phyloP scores from a whole-genome alignment of 2,329 filamentous ascomycete species.

The Passalora sequoiae region DNA sequence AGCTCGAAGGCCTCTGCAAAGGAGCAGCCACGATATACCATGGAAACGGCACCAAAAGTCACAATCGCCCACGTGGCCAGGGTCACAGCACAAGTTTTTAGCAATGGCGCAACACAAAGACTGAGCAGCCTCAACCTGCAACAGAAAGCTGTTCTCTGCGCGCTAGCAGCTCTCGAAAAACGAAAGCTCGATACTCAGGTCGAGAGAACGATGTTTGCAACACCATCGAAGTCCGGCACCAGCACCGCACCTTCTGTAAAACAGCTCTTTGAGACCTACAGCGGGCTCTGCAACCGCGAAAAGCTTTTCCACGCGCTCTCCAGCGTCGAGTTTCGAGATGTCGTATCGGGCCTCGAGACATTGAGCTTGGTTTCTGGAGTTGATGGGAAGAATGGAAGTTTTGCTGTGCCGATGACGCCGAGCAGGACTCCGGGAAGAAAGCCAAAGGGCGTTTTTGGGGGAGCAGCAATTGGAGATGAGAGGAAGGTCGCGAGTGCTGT shows the following conservation, averaged over 20 bases:
- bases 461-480: conserved; percentile 58
- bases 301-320: conserved; percentile 86
- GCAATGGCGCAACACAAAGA: conserved; percentile 78
- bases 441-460: conserved; percentile 42
- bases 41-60: conserved; percentile 78
- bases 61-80: conserved; percentile 88
- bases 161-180: conserved; percentile 80
- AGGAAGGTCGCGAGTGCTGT: conserved; percentile 34
- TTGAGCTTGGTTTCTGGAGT: conserved; percentile 69
- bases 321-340: conserved; percentile 88
- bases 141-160: conserved; percentile 90
- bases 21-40: conserved; percentile 49
- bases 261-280: conserved; percentile 77
- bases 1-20: conserved; percentile 42
- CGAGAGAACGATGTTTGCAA: conserved; percentile 31
- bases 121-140: conserved; percentile 87
- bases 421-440: conserved; percentile 65
- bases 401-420: conserved; percentile 56
- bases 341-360: conserved; percentile 83
- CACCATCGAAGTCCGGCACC: conserved; percentile 38
- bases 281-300: conserved; percentile 74
- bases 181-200: conserved; percentile 51
- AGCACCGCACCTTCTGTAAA: conserved; percentile 70
- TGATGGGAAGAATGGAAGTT: conserved; percentile 66
- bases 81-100: conserved; percentile 83